Evolutionary conservation across 768 basidiomycete species (phyloP).

Genomic region (Trametes coccinea): DNA sequence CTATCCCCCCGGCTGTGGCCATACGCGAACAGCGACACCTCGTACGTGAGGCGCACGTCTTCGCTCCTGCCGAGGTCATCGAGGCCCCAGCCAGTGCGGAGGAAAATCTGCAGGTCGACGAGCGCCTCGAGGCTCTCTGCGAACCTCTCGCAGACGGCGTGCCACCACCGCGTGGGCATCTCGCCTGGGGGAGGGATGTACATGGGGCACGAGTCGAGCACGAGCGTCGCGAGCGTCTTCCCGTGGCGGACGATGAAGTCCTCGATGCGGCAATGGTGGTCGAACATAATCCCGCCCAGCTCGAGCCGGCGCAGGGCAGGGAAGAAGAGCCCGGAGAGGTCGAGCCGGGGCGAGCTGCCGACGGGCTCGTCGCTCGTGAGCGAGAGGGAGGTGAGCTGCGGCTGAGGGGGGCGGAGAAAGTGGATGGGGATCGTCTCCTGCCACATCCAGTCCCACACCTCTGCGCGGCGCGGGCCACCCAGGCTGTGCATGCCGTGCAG

Average conservation of each 20-base stretch:
- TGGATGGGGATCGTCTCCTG: conserved; percentile 17
- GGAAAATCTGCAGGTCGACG: conserved; percentile 7
- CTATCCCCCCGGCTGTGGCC: neutral
- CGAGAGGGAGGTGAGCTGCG: conserved; percentile 19
- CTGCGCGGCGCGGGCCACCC: conserved; percentile 5
- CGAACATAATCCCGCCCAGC: conserved; percentile 20
- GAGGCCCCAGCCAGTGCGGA: conserved; percentile 18
- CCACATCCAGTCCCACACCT: conserved; percentile 23
- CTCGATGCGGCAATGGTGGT: conserved; percentile 11
- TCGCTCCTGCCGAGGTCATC: conserved; percentile 2
- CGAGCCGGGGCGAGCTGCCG: conserved; percentile 16
- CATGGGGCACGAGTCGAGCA: conserved; percentile 26
- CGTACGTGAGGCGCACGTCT: neutral
- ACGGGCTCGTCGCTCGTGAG: conserved; percentile 25
- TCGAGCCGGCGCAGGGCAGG: conserved; percentile 15
- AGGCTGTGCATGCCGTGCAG: conserved; percentile 14
- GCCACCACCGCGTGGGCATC: conserved; percentile 15
- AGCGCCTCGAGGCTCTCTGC: conserved; percentile 16
- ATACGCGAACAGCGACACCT: neutral
- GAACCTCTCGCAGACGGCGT: conserved; percentile 18
- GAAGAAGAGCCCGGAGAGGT: conserved; percentile 23
- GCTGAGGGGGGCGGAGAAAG: conserved; percentile 21
- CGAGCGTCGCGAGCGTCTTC: conserved; percentile 13
- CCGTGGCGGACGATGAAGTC: conserved; percentile 23
- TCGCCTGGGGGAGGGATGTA: neutral